Evolutionary conservation across 1,284 basidiomycete genomes (phyloP).

Genomic region (Boletus holoroseus): DNA sequence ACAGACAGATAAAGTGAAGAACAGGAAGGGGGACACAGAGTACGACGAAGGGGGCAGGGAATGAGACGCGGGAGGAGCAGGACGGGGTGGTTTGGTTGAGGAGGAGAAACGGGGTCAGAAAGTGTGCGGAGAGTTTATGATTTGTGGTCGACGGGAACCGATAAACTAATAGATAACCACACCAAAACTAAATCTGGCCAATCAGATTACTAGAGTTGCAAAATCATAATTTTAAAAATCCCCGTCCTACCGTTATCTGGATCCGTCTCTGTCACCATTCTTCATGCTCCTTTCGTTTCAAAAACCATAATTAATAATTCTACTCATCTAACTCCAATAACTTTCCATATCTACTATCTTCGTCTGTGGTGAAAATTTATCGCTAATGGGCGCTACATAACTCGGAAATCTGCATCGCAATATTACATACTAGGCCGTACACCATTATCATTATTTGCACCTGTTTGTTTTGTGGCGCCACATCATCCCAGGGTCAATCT

Average conservation of each 20-base stretch:
- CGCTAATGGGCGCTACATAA: slow-evolving; percentile 26
- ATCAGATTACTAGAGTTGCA: slow-evolving; percentile 35
- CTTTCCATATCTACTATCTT: slow-evolving; percentile 12
- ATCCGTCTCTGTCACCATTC: background rate
- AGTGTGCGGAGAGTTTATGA: slow-evolving; percentile 33
- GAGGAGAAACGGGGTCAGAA: slow-evolving; percentile 28
- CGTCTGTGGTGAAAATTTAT: slow-evolving; percentile 28
- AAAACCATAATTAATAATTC: slow-evolving; percentile 11
- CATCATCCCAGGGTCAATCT: slow-evolving; percentile 32
- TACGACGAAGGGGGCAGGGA: background rate
- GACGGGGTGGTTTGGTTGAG: slow-evolving; percentile 11
- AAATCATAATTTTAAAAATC: slow-evolving; percentile 22
- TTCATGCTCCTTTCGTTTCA: background rate
- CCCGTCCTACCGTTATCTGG: slow-evolving; percentile 11
- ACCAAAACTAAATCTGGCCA: slow-evolving; percentile 33
- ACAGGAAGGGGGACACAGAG: background rate
- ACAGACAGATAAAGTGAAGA: slow-evolving; percentile 7
- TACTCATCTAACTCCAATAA: background rate
- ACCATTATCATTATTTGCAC: slow-evolving; percentile 19
- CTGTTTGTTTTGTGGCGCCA: slow-evolving; percentile 26
- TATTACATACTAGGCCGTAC: slow-evolving; percentile 31
- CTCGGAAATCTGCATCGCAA: slow-evolving; percentile 28
- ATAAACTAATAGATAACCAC: slow-evolving; percentile 37
- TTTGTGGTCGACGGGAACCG: slow-evolving; percentile 34
- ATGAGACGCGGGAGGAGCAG: background rate